phyloP scores from a whole-genome alignment of 306 rosid species.

The Abrus pulchellus region DNA sequence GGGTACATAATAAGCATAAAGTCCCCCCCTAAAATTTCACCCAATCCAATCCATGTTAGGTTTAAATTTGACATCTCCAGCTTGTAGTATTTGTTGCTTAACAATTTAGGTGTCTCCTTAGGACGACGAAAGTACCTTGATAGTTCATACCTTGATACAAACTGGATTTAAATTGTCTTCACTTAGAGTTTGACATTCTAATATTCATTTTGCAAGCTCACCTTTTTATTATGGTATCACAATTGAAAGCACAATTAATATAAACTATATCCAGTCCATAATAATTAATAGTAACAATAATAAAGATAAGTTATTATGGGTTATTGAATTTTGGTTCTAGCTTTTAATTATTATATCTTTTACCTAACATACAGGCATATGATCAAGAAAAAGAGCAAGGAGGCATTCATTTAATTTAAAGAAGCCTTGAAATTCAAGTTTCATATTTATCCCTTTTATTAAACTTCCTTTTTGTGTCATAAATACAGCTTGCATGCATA shows the following conservation, averaged over 20 bases:
- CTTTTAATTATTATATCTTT: slow-evolving; percentile 45
- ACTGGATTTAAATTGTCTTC: slow-evolving; percentile 25
- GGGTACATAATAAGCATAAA: slow-evolving; percentile 24
- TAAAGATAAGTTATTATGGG: slow-evolving; percentile 16
- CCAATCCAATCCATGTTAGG: slow-evolving; percentile 6
- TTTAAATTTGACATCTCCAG: slow-evolving; percentile 13
- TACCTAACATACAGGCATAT: slow-evolving; percentile 77
- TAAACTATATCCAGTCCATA: slow-evolving; percentile 18
- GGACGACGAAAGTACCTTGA: slow-evolving; percentile 22
- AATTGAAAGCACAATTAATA: background rate
- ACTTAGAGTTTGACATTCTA: slow-evolving; percentile 19
- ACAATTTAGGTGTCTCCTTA: slow-evolving; percentile 11
- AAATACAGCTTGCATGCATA: background rate
- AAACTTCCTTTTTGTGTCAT: slow-evolving; percentile 8
- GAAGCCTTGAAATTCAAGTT: slow-evolving; percentile 97
- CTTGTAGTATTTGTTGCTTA: slow-evolving; percentile 31
- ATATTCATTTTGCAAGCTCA: slow-evolving; percentile 33
- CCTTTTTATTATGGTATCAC: too few species aligned
- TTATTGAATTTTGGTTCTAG: slow-evolving; percentile 32
- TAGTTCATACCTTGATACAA: slow-evolving; percentile 11
- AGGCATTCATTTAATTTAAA: slow-evolving; percentile 87
- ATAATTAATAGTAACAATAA: background rate
- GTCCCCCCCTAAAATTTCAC: slow-evolving; percentile 17
- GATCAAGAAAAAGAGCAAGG: slow-evolving; percentile 89
- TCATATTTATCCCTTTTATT: slow-evolving; percentile 48